Base-by-base conservation (phyloP, 495 filamentous ascomycete genomes). In the Aspergillus biplanus region DNA sequence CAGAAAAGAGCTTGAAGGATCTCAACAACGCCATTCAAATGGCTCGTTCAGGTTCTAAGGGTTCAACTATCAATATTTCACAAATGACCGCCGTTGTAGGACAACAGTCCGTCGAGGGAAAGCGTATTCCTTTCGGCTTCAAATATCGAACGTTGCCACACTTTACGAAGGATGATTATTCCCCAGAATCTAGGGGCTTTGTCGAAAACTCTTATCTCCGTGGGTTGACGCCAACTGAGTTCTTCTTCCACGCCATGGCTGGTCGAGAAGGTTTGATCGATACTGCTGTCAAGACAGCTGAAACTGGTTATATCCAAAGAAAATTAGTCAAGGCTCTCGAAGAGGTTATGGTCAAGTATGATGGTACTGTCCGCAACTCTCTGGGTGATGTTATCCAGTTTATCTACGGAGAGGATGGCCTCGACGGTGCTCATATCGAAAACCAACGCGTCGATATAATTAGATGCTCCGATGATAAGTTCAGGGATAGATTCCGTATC, bases 221-320 rank as follows among this genome's bases (percentile, higher is more conserved):
- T 82, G 95, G 95, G 39, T 79, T 99, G 62, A 99, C 95, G 0
- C 93, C 95, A 2, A 89, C 90, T 1, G 95, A 99, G 68, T 99
- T 98, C 76, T 99, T 97, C 83, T 99, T 99, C 84, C 95, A 99
- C 80, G 95, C 95, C 66, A 99, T 99, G 95, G 95, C 95, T 79
- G 95, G 95, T 90, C 89, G 95, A 80, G 95, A 99, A 78, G 95
- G 95, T 95, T 83, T 99, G 50, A 99, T 99, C 68, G 95, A 99
- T 85, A 99, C 95, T 21, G 95, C 95, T 68, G 95, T 99, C 72
- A 99, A 99, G 84, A 99, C 95, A 63, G 95, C 95, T 37, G 95
- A 99, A 72, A 99, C 95, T 47, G 95, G 95, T 78, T 99, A 99
- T 74, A 98, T 99, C 66, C 95, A 99, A 77, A 92, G 95, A 76